Evolutionary conservation across 108 stramenopile species (phyloP).

Genomic region (Nitzschia palea): DNA sequence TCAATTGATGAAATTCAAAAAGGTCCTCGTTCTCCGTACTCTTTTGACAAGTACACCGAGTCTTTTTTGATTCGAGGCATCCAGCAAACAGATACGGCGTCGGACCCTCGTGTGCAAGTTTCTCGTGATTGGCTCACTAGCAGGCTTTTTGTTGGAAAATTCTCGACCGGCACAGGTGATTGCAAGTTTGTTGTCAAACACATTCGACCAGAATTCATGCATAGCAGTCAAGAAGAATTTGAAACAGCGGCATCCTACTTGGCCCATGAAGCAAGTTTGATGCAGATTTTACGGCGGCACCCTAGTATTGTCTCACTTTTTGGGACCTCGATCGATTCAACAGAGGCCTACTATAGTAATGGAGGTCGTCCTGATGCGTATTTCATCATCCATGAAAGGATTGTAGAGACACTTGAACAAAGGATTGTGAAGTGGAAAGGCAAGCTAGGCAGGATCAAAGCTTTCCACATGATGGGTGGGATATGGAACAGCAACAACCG

Average conservation of each 20-base stretch:
- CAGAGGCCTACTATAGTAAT: conserved; percentile 6
- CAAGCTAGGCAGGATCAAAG: neutral
- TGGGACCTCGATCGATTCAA: neutral
- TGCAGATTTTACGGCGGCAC: neutral
- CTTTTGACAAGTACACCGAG: neutral
- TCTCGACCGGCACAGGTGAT: neutral
- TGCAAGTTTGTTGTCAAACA: neutral
- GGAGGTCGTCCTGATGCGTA: conserved; percentile 12
- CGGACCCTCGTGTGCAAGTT: neutral
- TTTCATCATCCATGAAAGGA: neutral
- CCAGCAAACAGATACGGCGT: neutral
- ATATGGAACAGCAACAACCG: neutral
- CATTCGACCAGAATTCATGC: neutral
- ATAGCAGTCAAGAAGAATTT: neutral
- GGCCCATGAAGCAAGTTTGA: conserved; percentile 2
- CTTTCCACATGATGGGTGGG: neutral
- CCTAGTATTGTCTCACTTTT: neutral
- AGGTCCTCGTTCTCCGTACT: neutral
- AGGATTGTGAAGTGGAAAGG: neutral
- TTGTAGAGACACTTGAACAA: neutral
- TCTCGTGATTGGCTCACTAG: neutral
- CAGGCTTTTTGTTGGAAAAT: too few relatives aligned
- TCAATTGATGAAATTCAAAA: conserved; percentile 1
- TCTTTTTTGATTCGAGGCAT: neutral
- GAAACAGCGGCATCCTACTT: conserved; percentile 1